Evolutionary conservation across 148 eudicot genomes (phyloP).

Genomic region (Silene latifolia): DNA sequence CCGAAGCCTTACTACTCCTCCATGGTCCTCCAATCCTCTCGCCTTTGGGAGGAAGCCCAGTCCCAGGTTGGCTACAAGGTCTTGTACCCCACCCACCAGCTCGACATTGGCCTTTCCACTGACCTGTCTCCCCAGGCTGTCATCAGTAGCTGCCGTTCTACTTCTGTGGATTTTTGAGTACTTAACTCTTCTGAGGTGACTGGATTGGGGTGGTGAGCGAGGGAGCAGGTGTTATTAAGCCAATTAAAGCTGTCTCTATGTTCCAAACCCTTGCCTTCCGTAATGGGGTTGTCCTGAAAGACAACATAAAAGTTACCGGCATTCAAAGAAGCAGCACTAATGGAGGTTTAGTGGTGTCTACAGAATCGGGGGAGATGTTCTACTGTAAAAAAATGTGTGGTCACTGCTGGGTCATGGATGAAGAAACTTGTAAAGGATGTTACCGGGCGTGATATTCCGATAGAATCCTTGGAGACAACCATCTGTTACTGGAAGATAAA

Average conservation of each 20-base stretch:
- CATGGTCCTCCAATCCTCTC: slow-evolving; percentile 52
- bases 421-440: slow-evolving; percentile 37
- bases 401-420: slow-evolving; percentile 73
- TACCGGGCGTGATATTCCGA: slow-evolving; percentile 36
- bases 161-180: slow-evolving; percentile 32
- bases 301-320: slow-evolving; percentile 45
- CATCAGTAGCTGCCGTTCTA: slow-evolving; percentile 39
- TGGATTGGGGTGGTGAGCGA: slow-evolving; percentile 70
- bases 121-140: slow-evolving; percentile 42
- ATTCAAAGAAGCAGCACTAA: slow-evolving; percentile 24
- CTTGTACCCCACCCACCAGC: slow-evolving; percentile 52
- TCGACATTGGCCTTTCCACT: slow-evolving; percentile 56
- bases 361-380: slow-evolving; percentile 37
- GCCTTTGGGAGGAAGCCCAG: slow-evolving; percentile 59
- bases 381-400: slow-evolving; percentile 60
- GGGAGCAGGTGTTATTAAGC: slow-evolving; percentile 78
- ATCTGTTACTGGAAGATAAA: slow-evolving; percentile 69
- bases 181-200: slow-evolving; percentile 31
- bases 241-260: slow-evolving; percentile 95
- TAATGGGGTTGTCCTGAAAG: slow-evolving; percentile 59
- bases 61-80: slow-evolving; percentile 67
- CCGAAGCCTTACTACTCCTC: slow-evolving; percentile 70
- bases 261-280: slow-evolving; percentile 62
- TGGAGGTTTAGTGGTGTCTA: slow-evolving; percentile 39
- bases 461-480: slow-evolving; percentile 60